phyloP scores from a whole-genome alignment of 2,329 filamentous ascomycete species.

The Colletotrichum euphorbiae region DNA sequence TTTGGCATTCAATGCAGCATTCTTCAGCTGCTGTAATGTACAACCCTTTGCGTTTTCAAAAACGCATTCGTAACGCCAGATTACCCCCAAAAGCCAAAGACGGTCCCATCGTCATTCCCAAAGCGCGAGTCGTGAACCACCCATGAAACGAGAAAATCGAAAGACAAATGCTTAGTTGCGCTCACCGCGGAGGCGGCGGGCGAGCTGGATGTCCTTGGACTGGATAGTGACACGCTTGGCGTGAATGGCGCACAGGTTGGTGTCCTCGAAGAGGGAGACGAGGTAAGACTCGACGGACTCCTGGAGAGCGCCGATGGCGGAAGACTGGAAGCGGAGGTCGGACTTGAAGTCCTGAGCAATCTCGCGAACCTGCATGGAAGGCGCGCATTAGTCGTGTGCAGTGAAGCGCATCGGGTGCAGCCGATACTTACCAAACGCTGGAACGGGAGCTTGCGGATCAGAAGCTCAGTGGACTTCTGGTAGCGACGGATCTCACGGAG shows the following conservation, averaged over 20 bases:
- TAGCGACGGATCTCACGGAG: slow-evolving; percentile 93
- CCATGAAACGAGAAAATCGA: slow-evolving; percentile 45
- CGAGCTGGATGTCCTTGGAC: slow-evolving; percentile 96
- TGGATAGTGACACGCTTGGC: slow-evolving; percentile 99
- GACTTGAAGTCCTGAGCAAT: slow-evolving; percentile 97
- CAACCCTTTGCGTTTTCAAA: slow-evolving; percentile 54
- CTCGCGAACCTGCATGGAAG: slow-evolving; percentile 78
- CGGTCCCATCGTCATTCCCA: slow-evolving; percentile 53
- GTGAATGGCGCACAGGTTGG: slow-evolving; percentile 98
- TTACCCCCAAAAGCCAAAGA: slow-evolving; percentile 51
- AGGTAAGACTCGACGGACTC: slow-evolving; percentile 99
- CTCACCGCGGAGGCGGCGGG: slow-evolving; percentile 93
- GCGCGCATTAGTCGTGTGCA: slow-evolving; percentile 31
- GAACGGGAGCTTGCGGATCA: slow-evolving; percentile 97
- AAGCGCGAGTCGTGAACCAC: slow-evolving; percentile 55
- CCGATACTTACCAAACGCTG: slow-evolving; percentile 79
- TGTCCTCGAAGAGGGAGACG: slow-evolving; percentile 97
- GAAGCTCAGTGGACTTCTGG: slow-evolving; percentile 89
- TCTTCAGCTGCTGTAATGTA: slow-evolving; percentile 57
- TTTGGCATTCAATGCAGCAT: slow-evolving; percentile 50
- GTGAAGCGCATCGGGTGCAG: background rate
- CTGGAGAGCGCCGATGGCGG: slow-evolving; percentile 95
- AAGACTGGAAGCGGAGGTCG: slow-evolving; percentile 97
- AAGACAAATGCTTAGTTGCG: slow-evolving; percentile 73
- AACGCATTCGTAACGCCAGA: slow-evolving; percentile 59